Conservation (phyloP, 2,329 filamentous ascomycete species). For the Colletotrichum abscissum region DNA sequence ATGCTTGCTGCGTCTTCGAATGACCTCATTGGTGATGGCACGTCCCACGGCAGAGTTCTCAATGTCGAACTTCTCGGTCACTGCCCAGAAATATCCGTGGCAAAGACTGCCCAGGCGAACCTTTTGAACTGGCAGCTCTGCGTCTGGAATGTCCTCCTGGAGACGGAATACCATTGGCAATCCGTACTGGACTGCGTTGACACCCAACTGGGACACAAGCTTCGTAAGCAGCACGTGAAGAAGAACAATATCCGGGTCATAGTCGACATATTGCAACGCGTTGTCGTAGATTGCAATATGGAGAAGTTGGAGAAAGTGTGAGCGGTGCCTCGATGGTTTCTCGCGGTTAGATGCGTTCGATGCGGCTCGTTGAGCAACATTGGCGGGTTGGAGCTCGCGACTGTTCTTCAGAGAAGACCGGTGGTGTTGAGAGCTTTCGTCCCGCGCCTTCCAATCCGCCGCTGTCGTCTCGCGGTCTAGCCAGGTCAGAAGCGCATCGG, state of each 20-base stretch:
- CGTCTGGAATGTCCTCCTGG: conserved; percentile 82
- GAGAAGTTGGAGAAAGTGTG: conserved; percentile 83
- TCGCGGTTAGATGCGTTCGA: conserved; percentile 75
- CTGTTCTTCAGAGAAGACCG: conserved; percentile 54
- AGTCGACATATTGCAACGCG: conserved; percentile 77
- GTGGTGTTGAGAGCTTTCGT: conserved; percentile 62
- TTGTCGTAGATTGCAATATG: conserved; percentile 93
- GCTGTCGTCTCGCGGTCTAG: conserved; percentile 81
- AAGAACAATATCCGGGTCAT: conserved; percentile 79
- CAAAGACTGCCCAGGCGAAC: conserved; percentile 86
- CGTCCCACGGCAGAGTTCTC: conserved; percentile 76
- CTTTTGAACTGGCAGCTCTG: conserved; percentile 75
- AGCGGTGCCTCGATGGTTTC: conserved; percentile 62
- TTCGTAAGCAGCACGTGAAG: conserved; percentile 81
- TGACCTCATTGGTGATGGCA: conserved; percentile 81
- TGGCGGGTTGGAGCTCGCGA: conserved; percentile 52
- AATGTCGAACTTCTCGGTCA: conserved; percentile 83
- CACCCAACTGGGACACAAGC: conserved; percentile 80
- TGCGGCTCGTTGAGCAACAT: conserved; percentile 70
- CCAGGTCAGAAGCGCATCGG: conserved; percentile 87
- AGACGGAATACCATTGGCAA: conserved; percentile 90
- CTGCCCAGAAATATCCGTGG: conserved; percentile 87
- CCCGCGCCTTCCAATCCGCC: conserved; percentile 71
- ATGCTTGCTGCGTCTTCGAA: conserved; percentile 76
- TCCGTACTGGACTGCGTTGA: conserved; percentile 83